Conservation (phyloP, 2,329 filamentous ascomycete species). For the Claviceps sp. region DNA sequence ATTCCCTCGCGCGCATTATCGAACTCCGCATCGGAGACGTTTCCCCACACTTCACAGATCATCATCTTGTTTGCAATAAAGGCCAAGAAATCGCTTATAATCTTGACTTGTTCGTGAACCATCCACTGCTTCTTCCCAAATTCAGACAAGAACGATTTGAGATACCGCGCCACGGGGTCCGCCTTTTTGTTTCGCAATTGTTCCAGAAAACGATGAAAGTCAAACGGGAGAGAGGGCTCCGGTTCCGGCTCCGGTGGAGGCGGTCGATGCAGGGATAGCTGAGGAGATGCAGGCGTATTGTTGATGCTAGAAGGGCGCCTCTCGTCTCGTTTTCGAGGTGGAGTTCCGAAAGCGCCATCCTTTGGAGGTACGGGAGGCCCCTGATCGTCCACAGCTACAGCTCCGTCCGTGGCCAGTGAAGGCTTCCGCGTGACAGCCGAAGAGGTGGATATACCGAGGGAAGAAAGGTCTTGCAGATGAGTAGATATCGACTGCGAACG, state of each 20-base stretch:
- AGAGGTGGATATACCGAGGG: conserved; percentile 25
- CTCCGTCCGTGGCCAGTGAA: conserved; percentile 23
- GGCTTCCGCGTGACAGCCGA: conserved; percentile 25
- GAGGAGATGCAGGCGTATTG: conserved; percentile 30
- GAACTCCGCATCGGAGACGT: conserved; percentile 91
- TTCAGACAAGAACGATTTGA: conserved; percentile 86
- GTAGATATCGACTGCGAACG: conserved; percentile 37
- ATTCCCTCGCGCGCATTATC: conserved; percentile 97
- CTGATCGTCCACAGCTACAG: conserved; percentile 27
- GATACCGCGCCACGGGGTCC: conserved; percentile 91
- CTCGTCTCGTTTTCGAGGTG: conserved; percentile 24
- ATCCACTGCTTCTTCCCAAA: conserved; percentile 98
- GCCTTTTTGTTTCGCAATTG: conserved; percentile 92
- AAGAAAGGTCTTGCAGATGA: conserved; percentile 34
- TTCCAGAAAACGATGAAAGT: conserved; percentile 94
- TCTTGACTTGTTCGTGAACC: conserved; percentile 99
- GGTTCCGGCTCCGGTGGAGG: conserved; percentile 63
- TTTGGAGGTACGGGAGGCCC: conserved; percentile 48
- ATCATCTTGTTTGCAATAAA: conserved; percentile 99
- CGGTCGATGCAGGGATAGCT: conserved; percentile 41
- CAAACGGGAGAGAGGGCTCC: conserved; percentile 79
- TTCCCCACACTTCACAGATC: conserved; percentile 89
- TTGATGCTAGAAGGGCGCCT: conserved; percentile 15
- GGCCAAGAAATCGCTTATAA: conserved; percentile 87
- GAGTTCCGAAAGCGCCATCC: conserved; percentile 33